phyloP scores from a whole-genome alignment of 805 yeast species.

The Schwanniomyces sp. region DNA sequence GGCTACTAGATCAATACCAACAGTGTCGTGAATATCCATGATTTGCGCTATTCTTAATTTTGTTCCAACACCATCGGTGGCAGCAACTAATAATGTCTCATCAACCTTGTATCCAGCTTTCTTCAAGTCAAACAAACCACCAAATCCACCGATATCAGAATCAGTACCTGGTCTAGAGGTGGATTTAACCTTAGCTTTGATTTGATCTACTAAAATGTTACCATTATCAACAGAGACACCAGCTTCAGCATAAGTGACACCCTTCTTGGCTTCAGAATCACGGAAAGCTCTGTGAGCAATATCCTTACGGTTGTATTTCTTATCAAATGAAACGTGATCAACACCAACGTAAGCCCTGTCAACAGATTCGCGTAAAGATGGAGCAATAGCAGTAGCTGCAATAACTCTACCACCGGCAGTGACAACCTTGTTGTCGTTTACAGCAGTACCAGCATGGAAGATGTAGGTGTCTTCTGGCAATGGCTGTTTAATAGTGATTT shows the following conservation, averaged over 20 bases:
- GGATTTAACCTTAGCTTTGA: constrained; percentile 86
- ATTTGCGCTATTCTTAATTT: constrained; percentile 93
- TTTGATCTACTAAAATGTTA: constrained; percentile 82
- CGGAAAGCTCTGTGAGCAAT: constrained; percentile 96
- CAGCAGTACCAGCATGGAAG: constrained; percentile 95
- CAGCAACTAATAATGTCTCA: constrained; percentile 86
- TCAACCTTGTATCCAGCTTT: constrained; percentile 83
- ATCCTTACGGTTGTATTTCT: constrained; percentile 84
- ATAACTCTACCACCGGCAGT: constrained; percentile 97
- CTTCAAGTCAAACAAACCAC: constrained; percentile 90
- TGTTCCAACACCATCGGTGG: constrained; percentile 99
- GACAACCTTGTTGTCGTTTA: constrained; percentile 56
- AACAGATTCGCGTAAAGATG: constrained; percentile 76
- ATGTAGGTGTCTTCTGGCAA: constrained; percentile 64
- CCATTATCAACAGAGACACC: constrained; percentile 99
- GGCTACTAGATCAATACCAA: constrained; percentile 97
- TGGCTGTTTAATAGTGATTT: constrained; percentile 54
- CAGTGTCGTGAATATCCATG: constrained; percentile 89
- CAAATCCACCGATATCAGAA: constrained; percentile 98
- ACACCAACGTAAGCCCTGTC: constrained; percentile 85
- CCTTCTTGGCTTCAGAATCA: constrained; percentile 34
- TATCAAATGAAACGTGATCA: constrained; percentile 65
- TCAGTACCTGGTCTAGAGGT: constrained; percentile 96
- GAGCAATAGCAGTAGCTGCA: constrained; percentile 86
- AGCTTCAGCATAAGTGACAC: constrained; percentile 87